These are phyloP conservation scores for Ophiocordyceps sinensis DNA, from an alignment of 2,329 filamentous ascomycete species.

Conservation along the genomic window DNA sequence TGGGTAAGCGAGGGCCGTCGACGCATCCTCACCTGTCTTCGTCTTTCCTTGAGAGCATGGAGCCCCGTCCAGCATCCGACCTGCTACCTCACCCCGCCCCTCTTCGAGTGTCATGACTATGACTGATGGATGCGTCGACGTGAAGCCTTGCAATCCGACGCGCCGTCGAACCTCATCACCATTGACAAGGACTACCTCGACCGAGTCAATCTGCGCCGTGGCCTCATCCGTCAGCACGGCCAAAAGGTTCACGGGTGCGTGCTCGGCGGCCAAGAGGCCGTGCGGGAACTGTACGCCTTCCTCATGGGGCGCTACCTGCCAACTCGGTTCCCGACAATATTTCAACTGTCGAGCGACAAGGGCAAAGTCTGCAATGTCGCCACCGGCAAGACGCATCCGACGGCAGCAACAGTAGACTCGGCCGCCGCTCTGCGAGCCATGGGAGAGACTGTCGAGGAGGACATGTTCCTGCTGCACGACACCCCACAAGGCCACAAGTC, in stretches of 20 bases:
- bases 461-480: conserved; percentile 34
- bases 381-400: conserved; percentile 17
- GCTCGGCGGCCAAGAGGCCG: conserved; percentile 22
- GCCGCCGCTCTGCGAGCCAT: conserved; percentile 23
- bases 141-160: conserved; percentile 25
- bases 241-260: conserved; percentile 26
- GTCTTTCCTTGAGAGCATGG: too few relatives aligned
- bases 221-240: conserved; percentile 23
- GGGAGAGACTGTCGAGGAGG: conserved; percentile 39
- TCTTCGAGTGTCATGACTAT: not conserved
- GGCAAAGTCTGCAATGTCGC: conserved; percentile 23
- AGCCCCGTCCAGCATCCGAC: too few relatives aligned
- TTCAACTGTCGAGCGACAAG: conserved; percentile 19
- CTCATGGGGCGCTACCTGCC: conserved; percentile 33
- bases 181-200: conserved; percentile 35
- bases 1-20: conserved; percentile 23
- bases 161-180: conserved; percentile 34
- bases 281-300: conserved; percentile 33
- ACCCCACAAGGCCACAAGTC: conserved; percentile 25
- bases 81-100: too few relatives aligned
- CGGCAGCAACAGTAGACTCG: conserved; percentile 13
- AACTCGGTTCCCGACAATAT: conserved; percentile 31
- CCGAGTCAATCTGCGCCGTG: conserved; percentile 24
- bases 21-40: too few relatives aligned
- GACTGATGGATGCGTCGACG: not conserved